Evolutionary conservation across 257 asterid species (phyloP), one percentile per base, ranked within the genome.

Genomic region (Nicotiana paniculata): DNA sequence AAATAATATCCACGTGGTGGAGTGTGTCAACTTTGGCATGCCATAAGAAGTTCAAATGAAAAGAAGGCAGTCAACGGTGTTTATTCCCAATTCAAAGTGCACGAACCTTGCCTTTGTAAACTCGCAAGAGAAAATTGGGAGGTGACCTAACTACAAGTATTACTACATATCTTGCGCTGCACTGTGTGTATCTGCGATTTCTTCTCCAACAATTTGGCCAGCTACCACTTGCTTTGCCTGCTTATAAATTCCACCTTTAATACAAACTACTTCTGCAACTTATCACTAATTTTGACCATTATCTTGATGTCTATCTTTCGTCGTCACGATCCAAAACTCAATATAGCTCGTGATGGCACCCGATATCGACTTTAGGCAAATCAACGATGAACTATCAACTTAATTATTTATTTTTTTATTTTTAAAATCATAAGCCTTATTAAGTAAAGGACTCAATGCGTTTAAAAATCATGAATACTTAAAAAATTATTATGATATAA

Each of bases 121-220:
- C 37, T 28, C 4, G 54, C 80, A 75, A 55, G 59, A n/a, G 13
- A 4, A 28, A 85, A 58, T 65, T 85, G 85, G 87, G 77, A 58
- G 85, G 85, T 85, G 83, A 85, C 87, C 85, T 82, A 85, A 85
- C 83, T 28, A 75, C 43, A 64, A 53, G n/a, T 54, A 5, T n/a
- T 58, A 43, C 3, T 17, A 17, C 57, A 21, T 61, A 26, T 67
- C 1, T 12, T 64, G 11, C 4, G 4, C 4, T 64, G 9, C 39
- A 46, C 43, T 72, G 67, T 21, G 16, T 3, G 62, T 12, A 58
- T 17, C 28, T 61, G 15, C 64, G 37, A 15, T 43, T 81, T 43
- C 58, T 58, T 37, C 46, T 63, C 84, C 48, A 74, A 77, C 57
- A 11, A 46, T 54, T 59, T 65, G 80, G 63, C 28, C 80, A 51